Conservation (phyloP, 2,329 filamentous ascomycete genomes). For the Didymella pinodella region DNA sequence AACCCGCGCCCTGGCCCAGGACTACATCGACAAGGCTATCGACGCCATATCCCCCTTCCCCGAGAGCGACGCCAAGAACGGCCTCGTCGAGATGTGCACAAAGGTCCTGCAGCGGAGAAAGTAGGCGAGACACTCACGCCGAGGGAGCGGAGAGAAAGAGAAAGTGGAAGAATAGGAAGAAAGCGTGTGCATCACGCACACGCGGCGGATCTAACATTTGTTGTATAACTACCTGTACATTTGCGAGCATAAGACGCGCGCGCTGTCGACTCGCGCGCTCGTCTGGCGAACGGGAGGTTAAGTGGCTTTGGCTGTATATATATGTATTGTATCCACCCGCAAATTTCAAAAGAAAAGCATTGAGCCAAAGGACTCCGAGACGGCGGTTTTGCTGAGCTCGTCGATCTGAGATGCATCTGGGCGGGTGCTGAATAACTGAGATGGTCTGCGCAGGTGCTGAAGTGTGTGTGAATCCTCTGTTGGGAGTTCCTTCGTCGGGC, state of each 20-base stretch:
- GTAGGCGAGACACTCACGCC: slow-evolving; percentile 50
- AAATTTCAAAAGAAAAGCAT: not conserved
- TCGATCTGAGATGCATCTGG: no score
- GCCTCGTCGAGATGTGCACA: slow-evolving; percentile 89
- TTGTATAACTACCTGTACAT: slow-evolving; percentile 20
- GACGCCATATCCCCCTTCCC: slow-evolving; percentile 85
- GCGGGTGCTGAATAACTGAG: no score
- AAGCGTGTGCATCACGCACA: not conserved
- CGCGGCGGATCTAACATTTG: not conserved
- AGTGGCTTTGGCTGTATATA: slow-evolving; percentile 5
- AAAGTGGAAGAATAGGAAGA: not conserved
- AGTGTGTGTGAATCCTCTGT: no score
- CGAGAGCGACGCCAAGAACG: slow-evolving; percentile 92
- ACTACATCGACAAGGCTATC: slow-evolving; percentile 89
- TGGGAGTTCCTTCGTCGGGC: no score
- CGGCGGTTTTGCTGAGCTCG: no score
- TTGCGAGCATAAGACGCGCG: slow-evolving; percentile 14
- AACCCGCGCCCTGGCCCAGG: slow-evolving; percentile 86
- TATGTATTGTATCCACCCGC: slow-evolving; percentile 1
- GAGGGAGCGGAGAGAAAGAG: not conserved
- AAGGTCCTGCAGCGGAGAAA: slow-evolving; percentile 91
- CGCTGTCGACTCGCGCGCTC: not conserved
- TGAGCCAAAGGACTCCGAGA: not conserved
- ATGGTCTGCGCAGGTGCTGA: no score
- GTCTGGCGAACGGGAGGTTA: not conserved